phyloP scores from a whole-genome alignment of 805 yeast species.

The Kodamaea leandrae region DNA sequence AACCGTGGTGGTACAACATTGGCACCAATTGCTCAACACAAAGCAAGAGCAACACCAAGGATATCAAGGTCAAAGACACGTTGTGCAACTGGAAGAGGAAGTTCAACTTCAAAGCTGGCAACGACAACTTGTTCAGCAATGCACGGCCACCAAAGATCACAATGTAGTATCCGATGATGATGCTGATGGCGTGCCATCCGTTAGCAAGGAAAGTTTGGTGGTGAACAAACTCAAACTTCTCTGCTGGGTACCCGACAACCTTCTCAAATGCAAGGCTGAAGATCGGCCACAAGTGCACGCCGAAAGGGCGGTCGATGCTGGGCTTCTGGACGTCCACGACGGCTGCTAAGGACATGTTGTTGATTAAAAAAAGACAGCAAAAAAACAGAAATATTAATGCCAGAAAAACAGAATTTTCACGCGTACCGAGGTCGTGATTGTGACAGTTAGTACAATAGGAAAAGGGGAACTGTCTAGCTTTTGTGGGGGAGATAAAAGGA shows the following conservation, averaged over 20 bases:
- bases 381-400: too few species aligned
- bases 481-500: too few species aligned
- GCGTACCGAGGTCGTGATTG: conserved; percentile 4
- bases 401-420: conserved; percentile 1
- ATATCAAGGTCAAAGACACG: conserved; percentile 64
- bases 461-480: too few species aligned
- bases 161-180: conserved; percentile 41
- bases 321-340: conserved; percentile 30
- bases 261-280: conserved; percentile 49
- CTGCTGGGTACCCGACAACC: conserved; percentile 56
- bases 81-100: conserved; percentile 83
- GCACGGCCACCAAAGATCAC: conserved; percentile 68
- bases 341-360: conserved; percentile 4
- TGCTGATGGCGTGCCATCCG: conserved; percentile 50
- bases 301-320: conserved; percentile 48
- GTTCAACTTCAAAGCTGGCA: conserved; percentile 71
- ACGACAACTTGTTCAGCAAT: conserved; percentile 47
- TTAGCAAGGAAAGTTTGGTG: conserved; percentile 68
- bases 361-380: background rate
- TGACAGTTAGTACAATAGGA: too few species aligned
- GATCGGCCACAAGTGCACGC: conserved; percentile 65
- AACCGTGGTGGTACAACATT: conserved; percentile 66
- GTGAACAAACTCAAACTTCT: conserved; percentile 63
- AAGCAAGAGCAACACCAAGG: conserved; percentile 64
- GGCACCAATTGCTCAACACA: conserved; percentile 85